A percentile compares a stretch with the other conserved stretches of the same genome.
Conservation (phyloP, 2,329 filamentous ascomycete genomes). For the Ceratocystis colombiana region DNA sequence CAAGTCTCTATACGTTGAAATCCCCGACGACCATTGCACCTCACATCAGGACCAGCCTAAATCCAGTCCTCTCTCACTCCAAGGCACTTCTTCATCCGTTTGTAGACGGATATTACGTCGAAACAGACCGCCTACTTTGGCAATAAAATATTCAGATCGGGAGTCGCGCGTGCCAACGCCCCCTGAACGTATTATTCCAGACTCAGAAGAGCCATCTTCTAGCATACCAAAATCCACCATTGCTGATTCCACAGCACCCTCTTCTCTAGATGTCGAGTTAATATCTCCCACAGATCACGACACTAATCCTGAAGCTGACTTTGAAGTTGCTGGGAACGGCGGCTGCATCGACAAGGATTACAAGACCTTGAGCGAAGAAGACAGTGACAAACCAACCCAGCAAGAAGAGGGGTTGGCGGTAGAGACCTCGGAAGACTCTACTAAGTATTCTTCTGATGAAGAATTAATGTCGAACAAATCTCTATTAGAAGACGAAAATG, state of each 20-base stretch:
- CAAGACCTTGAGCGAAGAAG: slow-evolving; percentile 5
- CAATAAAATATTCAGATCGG: no score
- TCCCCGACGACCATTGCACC: background rate
- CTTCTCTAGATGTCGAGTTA: background rate
- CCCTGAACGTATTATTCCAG: slow-evolving; percentile 27
- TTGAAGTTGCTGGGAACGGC: slow-evolving; percentile 1
- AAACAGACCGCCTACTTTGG: no score
- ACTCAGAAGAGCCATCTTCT: slow-evolving; percentile 30
- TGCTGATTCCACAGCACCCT: slow-evolving; percentile 11
- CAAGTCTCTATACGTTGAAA: slow-evolving; percentile 1
- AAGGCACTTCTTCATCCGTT: background rate
- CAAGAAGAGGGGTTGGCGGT: background rate
- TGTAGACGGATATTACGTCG: background rate
- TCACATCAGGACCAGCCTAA: background rate
- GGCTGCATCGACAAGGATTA: slow-evolving; percentile 5
- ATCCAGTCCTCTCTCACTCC: background rate
- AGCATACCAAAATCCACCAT: slow-evolving; percentile 5
- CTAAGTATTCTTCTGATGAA: background rate
- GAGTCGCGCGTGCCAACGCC: background rate
- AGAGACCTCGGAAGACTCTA: background rate
- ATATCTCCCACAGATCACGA: background rate
- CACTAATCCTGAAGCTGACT: background rate
- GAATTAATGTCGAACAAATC: background rate
- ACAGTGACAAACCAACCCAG: background rate
- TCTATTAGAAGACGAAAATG: slow-evolving; percentile 1